phyloP scores from a whole-genome alignment of 2,329 filamentous ascomycete genomes.

The Sporothrix schenckii region DNA sequence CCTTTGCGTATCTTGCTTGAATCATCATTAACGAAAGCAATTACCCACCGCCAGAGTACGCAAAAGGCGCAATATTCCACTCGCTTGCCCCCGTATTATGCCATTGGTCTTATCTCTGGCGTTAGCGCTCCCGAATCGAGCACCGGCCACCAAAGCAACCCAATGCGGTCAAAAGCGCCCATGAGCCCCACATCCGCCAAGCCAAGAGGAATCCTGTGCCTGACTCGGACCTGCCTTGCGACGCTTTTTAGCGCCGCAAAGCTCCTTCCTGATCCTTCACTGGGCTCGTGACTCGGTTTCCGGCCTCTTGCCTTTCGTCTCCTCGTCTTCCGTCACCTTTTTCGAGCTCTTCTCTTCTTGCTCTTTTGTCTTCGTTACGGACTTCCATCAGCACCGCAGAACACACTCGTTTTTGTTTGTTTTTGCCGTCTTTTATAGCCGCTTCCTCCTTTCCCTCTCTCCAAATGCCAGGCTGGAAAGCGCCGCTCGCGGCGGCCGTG shows the following conservation, averaged over 20 bases:
- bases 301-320: constrained; percentile 18
- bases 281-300: background rate
- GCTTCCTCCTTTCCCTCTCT: background rate
- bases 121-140: background rate
- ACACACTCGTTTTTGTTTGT: constrained; percentile 10
- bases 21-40: too few relatives aligned
- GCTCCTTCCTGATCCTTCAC: constrained; percentile 14
- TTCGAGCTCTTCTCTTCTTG: background rate
- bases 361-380: background rate
- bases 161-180: constrained; percentile 12
- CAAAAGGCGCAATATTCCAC: background rate
- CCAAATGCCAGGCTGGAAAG: constrained; percentile 33
- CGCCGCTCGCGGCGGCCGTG: constrained; percentile 32
- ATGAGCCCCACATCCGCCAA: constrained; percentile 2
- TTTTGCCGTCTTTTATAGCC: background rate
- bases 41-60: too few relatives aligned
- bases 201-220: constrained; percentile 19
- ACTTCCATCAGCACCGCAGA: background rate
- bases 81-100: too few relatives aligned
- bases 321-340: background rate
- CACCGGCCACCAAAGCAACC: background rate
- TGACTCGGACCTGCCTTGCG: constrained; percentile 20
- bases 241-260: constrained; percentile 4
- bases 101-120: constrained; percentile 27
- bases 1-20: too few relatives aligned